phyloP scores from a whole-genome alignment of 805 yeast species.

The Candida sakaeoensis region DNA sequence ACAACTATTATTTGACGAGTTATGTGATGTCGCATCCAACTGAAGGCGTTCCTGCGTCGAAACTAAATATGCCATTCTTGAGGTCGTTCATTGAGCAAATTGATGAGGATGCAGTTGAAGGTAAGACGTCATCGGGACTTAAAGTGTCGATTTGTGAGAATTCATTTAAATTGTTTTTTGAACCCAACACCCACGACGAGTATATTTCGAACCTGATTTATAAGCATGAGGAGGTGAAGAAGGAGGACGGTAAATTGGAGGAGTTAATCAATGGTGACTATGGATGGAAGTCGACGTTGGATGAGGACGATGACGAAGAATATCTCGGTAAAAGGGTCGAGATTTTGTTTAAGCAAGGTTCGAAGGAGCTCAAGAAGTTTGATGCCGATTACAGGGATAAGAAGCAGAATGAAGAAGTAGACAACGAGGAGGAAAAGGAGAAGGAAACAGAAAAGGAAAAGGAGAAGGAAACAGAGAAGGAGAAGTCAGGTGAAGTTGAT shows the following conservation, averaged over 20 bases:
- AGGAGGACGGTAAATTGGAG: slow-evolving; percentile 27
- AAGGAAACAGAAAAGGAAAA: slow-evolving; percentile 12
- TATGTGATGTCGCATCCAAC: slow-evolving; percentile 95
- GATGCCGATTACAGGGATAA: slow-evolving; percentile 5
- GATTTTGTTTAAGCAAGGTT: slow-evolving; percentile 38
- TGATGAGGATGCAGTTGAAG: slow-evolving; percentile 56
- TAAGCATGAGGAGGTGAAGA: slow-evolving; percentile 20
- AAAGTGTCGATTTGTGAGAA: slow-evolving; percentile 76
- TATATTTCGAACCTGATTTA: slow-evolving; percentile 61
- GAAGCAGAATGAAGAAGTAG: slow-evolving; percentile 12
- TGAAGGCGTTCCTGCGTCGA: slow-evolving; percentile 83
- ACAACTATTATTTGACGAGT: slow-evolving; percentile 92
- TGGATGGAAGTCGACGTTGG: slow-evolving; percentile 53
- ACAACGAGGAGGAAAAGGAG: slow-evolving; percentile 11
- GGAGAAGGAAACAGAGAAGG: background rate
- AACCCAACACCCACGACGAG: slow-evolving; percentile 72
- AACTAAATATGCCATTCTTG: slow-evolving; percentile 75
- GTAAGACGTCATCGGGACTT: slow-evolving; percentile 63
- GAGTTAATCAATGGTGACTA: slow-evolving; percentile 45
- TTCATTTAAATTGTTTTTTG: slow-evolving; percentile 78
- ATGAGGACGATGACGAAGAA: slow-evolving; percentile 34
- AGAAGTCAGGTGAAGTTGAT: background rate
- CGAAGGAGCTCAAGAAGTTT: slow-evolving; percentile 22
- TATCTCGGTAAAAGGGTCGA: slow-evolving; percentile 27
- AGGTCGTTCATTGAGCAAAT: slow-evolving; percentile 53